Percentiles rank a stretch among this genome's conserved stretches.
Evolutionary conservation across 164 flowering plant genomes (phyloP).

Genomic region (Litsea cubeba): DNA sequence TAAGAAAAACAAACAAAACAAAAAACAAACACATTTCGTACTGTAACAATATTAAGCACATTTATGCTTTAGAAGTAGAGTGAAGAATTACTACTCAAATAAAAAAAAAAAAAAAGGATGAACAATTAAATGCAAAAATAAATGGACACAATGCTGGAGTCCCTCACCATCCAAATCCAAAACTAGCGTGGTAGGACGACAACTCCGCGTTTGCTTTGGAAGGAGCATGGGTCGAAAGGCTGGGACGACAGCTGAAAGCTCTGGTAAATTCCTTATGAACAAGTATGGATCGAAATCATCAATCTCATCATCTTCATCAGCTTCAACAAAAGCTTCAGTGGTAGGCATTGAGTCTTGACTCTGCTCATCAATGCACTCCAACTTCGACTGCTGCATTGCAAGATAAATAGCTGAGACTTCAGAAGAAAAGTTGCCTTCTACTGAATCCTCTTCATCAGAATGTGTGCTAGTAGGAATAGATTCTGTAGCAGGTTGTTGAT

Average conservation of each 20-base stretch:
- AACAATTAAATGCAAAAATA: not conserved
- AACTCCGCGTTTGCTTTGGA: conserved; percentile 95
- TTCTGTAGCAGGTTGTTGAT: conserved; percentile 18
- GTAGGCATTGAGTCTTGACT: conserved; percentile 52
- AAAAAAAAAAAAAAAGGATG: no score
- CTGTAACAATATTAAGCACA: no score
- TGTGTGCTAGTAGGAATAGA: conserved; percentile 17
- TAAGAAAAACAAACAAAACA: no score
- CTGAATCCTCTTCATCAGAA: conserved; percentile 27
- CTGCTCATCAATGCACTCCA: conserved; percentile 79
- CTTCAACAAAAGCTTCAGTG: conserved; percentile 46
- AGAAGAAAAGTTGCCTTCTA: conserved; percentile 43
- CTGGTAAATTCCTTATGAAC: conserved; percentile 86
- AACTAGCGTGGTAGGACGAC: conserved; percentile 89
- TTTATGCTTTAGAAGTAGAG: not conserved
- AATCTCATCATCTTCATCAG: conserved; percentile 64
- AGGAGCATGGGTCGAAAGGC: conserved; percentile 72
- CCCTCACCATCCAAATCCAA: conserved; percentile 92
- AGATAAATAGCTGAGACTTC: conserved; percentile 85
- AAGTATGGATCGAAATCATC: conserved; percentile 94
- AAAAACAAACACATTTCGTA: no score
- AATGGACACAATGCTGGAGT: not conserved
- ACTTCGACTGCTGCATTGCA: conserved; percentile 76
- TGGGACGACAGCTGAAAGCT: conserved; percentile 77
- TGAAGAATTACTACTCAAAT: not conserved